phyloP scores from a whole-genome alignment of 768 basidiomycete genomes.

The Polyporus arcularius region DNA sequence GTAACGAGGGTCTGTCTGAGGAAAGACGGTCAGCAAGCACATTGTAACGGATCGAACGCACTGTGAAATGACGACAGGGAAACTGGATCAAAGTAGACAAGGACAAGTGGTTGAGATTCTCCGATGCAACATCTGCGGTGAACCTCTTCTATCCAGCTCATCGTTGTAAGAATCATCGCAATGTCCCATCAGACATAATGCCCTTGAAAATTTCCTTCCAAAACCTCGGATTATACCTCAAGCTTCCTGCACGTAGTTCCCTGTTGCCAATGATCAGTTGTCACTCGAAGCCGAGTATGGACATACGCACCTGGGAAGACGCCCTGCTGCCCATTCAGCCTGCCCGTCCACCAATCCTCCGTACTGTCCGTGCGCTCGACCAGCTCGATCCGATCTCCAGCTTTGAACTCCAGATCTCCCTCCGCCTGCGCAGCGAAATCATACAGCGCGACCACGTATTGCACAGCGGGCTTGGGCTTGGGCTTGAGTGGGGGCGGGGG shows the following conservation, averaged over 20 bases:
- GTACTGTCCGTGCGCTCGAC: constrained; percentile 77
- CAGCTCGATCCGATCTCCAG: constrained; percentile 90
- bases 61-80: no score
- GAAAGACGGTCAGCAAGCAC: no score
- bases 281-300: not conserved
- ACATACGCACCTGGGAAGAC: constrained; percentile 81
- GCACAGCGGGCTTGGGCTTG: constrained; percentile 72
- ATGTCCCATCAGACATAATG: no score
- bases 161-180: no score
- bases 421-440: constrained; percentile 95
- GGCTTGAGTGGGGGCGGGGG: constrained; percentile 92
- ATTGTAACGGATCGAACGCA: no score
- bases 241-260: constrained; percentile 74
- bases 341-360: constrained; percentile 99
- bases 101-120: no score
- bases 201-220: no score
- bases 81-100: no score
- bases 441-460: constrained; percentile 91
- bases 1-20: no score
- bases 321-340: constrained; percentile 77
- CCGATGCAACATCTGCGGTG: no score
- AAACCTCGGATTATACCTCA: no score
- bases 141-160: no score
- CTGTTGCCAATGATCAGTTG: constrained; percentile 31
- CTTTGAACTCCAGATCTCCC: constrained; percentile 87